Evolutionary conservation across 2,329 filamentous ascomycete genomes (phyloP), one percentile per base, ranked within the genome.

Genomic region (Fonsecaea nubica): DNA sequence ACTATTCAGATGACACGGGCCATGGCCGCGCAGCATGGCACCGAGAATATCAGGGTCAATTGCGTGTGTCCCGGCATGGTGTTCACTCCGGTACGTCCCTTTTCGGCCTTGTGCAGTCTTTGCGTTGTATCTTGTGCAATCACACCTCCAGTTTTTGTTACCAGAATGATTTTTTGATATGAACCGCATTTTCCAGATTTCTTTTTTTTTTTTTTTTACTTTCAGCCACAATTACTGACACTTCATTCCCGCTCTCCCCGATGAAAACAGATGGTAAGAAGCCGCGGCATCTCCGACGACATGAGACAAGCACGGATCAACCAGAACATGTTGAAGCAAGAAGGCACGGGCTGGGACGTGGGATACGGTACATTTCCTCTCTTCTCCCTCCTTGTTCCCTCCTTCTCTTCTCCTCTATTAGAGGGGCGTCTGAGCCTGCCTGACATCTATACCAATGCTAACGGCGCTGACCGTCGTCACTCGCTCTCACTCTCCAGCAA

Each of bases 1-100:
- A 76, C 85, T 1, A 77, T 84, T 2, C 81, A 84, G 30, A 84
- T 85, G 82, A 84, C 83, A 0, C 72, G 81, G 1, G 81, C 82
- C 1, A 85, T 85, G 83, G 83, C 83, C 0, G 80, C 81, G 1
- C 80, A 85, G 36, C 83, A 85, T 68, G 82, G 77, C 3, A 64
- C 71, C 21, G 76, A 82, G 1, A 79, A 80, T 3, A 82, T 85
- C 18, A 75, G 82, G 5, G 82, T 84, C 1, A 85, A 85, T 53
- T 84, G 82, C 25, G 81, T 85, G 0, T 83, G 80, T 67, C 82
- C 82, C 3, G 81, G 80, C 9, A 61, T 61, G 58, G 77, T 76
- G 66, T 63, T 50, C 10, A 63, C 53, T n/a, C 53, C 54, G 25
- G 36, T 42, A 5, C n/a, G 55, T 58, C 13, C 25, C 13, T 9